Percentiles rank a stretch among this genome's conserved stretches.
Conservation (phyloP, 1,284 basidiomycete genomes). For the Crucibulum cyathiforme region DNA sequence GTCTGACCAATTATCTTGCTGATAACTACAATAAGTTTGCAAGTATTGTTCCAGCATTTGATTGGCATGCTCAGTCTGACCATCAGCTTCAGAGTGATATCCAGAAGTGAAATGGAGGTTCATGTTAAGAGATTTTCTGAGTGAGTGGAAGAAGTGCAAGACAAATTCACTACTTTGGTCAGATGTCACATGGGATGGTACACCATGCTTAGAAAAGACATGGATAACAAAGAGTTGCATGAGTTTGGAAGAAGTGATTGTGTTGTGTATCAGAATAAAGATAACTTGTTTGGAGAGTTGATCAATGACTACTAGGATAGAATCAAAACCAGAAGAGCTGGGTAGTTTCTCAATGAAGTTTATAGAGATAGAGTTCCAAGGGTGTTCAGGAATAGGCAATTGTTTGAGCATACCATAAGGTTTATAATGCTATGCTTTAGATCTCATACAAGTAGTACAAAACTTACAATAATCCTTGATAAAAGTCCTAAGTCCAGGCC, state of each 20-base stretch:
- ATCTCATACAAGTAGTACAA: not conserved
- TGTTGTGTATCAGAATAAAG: too few relatives aligned
- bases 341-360: too few relatives aligned
- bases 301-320: too few relatives aligned
- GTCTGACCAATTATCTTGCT: too few relatives aligned
- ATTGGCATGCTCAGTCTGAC: conserved; percentile 42
- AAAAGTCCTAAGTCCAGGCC: not conserved
- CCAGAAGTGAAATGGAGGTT: conserved; percentile 18
- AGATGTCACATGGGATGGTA: conserved; percentile 33
- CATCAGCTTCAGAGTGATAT: conserved; percentile 50
- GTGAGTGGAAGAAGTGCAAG: conserved; percentile 11
- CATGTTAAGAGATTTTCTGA: not conserved
- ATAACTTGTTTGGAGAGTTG: too few relatives aligned
- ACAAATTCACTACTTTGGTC: conserved; percentile 18
- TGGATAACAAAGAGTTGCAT: conserved; percentile 2
- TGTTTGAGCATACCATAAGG: conserved; percentile 3
- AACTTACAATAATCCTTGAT: conserved; percentile 1
- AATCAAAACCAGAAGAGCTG: too few relatives aligned
- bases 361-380: not conserved
- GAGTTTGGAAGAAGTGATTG: too few relatives aligned
- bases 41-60: too few relatives aligned
- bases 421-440: not conserved
- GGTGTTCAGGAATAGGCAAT: not conserved
- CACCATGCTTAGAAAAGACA: conserved; percentile 32
- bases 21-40: too few relatives aligned